Conservation (phyloP, 148 eudicot genomes). For the Rhododendron vialii region DNA sequence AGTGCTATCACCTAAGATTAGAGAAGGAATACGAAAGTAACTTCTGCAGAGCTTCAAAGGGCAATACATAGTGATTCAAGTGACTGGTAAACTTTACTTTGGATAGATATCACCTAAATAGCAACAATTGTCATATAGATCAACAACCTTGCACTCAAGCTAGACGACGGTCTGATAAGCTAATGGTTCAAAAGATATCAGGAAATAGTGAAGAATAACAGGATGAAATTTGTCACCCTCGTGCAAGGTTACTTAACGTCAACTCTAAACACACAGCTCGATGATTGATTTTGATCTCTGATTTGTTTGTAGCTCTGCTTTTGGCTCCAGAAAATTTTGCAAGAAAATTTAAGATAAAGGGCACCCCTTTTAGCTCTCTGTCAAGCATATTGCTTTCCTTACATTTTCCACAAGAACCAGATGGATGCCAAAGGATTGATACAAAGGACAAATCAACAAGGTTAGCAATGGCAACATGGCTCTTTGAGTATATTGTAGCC, state of each 20-base stretch:
- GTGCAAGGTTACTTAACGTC: background rate
- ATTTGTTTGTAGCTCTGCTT: background rate
- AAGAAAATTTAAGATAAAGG: background rate
- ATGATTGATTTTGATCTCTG: background rate
- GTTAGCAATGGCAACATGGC: background rate
- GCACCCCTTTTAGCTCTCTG: background rate
- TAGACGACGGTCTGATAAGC: background rate
- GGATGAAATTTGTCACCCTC: background rate
- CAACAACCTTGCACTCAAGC: background rate
- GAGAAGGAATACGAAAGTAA: background rate
- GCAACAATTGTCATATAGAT: background rate
- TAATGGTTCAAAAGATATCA: background rate
- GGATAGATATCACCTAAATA: background rate
- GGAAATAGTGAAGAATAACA: background rate
- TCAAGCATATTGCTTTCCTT: conserved; percentile 10
- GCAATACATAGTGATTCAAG: background rate
- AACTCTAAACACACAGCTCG: background rate
- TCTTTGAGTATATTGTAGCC: background rate
- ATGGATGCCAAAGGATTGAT: background rate
- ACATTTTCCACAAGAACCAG: background rate
- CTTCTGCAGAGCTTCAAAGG: background rate
- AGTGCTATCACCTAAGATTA: background rate
- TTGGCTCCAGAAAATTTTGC: background rate
- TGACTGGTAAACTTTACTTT: background rate
- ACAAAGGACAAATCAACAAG: background rate